Base-by-base conservation (phyloP, 2,329 filamentous ascomycete species). In the Clonostachys rosea region DNA sequence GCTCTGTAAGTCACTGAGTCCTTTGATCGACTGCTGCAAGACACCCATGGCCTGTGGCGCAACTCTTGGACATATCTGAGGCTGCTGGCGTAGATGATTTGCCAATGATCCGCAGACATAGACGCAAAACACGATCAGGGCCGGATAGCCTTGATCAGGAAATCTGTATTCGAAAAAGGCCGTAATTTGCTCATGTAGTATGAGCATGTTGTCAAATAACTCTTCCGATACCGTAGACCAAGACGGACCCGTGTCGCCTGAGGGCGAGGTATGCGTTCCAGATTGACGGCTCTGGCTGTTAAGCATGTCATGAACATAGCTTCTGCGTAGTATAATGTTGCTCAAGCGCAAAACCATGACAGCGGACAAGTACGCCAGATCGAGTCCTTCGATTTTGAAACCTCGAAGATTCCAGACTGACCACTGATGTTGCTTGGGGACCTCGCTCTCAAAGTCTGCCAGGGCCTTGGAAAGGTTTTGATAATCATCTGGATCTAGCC, bases 41-140 rank as follows among this genome's bases (percentile, higher is more conserved):
- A 39, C n/a, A n/a, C 17, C 7, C 36, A 39, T 39, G 14, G 36
- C 36, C 36, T 39, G 36, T 12, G 36, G 36, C 17, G 36, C 36
- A n/a, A 39, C 36, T 39, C 36, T 13, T 1, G 36, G 36, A 5
- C 36, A 39, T 39, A 39, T 18, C 36, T 11, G 36, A 18, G 36
- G 36, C 11, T 39, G 14, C 36, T n/a, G 36, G 17, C 36, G 36
- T 11, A 39, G 8, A 18, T n/a, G 12, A 18, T 39, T 39, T n/a
- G 36, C 36, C 8, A 39, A 11, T 18, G 36, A 39, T 39, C 66
- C 67, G 49, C 66, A 70, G 42, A 66, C 61, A 52, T 70, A 70
- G 36, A 64, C 59, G 45, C 65, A 69, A 42, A 69, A 70, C 10
- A 66, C 66, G 7, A 69, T 56, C 20, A 70, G 64, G 44, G 58